These are phyloP conservation scores for Ustilago esculenta DNA, from an alignment of 1,284 basidiomycete species.

Conservation along the genomic window DNA sequence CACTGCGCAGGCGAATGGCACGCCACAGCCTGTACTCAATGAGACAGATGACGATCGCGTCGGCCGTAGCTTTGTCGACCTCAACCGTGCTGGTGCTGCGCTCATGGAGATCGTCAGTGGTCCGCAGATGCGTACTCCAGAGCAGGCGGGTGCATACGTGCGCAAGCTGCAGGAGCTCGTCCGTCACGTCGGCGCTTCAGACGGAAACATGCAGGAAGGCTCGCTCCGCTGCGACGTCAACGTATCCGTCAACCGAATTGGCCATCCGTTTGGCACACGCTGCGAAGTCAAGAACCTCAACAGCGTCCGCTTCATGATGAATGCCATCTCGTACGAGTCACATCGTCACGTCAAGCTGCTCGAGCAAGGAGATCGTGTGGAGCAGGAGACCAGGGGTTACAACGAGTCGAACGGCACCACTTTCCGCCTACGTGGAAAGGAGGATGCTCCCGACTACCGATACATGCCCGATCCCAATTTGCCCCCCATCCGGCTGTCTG, in stretches of 20 bases:
- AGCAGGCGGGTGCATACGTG: slow-evolving; percentile 91
- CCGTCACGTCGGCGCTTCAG: slow-evolving; percentile 84
- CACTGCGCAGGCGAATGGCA: not conserved
- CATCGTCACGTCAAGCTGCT: slow-evolving; percentile 77
- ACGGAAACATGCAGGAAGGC: slow-evolving; percentile 93
- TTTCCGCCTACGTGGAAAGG: slow-evolving; percentile 84
- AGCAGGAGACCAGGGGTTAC: slow-evolving; percentile 91
- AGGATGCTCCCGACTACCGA: slow-evolving; percentile 92
- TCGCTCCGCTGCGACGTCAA: slow-evolving; percentile 90
- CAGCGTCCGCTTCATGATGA: slow-evolving; percentile 84
- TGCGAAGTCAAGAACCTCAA: slow-evolving; percentile 99
- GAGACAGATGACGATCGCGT: slow-evolving; percentile 71
- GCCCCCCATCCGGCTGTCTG: slow-evolving; percentile 75
- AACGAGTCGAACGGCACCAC: slow-evolving; percentile 85
- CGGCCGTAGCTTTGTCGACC: slow-evolving; percentile 72
- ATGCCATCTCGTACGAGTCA: slow-evolving; percentile 82
- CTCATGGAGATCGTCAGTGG: slow-evolving; percentile 96
- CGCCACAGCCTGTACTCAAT: slow-evolving; percentile 3
- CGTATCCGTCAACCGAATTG: slow-evolving; percentile 74
- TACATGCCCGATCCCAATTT: slow-evolving; percentile 99
- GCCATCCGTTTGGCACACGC: slow-evolving; percentile 79
- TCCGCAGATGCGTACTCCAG: slow-evolving; percentile 88
- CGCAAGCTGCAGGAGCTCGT: slow-evolving; percentile 83
- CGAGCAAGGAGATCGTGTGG: slow-evolving; percentile 69
- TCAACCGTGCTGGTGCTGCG: slow-evolving; percentile 88